Percentiles rank a stretch among this genome's conserved stretches.
These are phyloP conservation scores for Malbranchea cinnamomea DNA, from an alignment of 2,329 filamentous ascomycete species.

Conservation along the genomic window DNA sequence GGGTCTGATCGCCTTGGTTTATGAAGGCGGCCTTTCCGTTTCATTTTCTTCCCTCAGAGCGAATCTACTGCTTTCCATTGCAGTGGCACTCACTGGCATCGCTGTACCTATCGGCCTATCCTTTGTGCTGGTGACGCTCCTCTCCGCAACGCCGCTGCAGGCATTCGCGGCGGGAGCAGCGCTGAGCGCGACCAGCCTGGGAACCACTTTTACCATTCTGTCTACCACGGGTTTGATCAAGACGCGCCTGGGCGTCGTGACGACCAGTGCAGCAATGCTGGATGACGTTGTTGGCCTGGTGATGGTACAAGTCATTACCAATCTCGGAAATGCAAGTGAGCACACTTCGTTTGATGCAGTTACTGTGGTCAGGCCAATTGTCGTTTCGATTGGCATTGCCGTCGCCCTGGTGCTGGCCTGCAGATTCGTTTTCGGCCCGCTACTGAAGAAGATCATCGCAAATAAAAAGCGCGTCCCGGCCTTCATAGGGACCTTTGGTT, in stretches of 20 bases:
- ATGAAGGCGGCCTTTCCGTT: constrained; percentile 50
- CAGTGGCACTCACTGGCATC: constrained; percentile 53
- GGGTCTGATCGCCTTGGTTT: constrained; percentile 57
- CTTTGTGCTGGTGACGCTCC: constrained; percentile 40
- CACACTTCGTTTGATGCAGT: constrained; percentile 12
- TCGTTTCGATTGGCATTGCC: constrained; percentile 30
- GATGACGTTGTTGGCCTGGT: constrained; percentile 67
- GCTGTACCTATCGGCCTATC: constrained; percentile 48
- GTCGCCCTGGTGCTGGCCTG: constrained; percentile 17
- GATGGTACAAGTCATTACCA: constrained; percentile 61
- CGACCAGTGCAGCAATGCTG: constrained; percentile 63
- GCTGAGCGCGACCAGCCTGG: constrained; percentile 58
- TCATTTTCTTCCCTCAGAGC: constrained; percentile 39
- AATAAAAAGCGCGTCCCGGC: background rate
- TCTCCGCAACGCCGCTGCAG: constrained; percentile 40
- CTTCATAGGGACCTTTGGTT: background rate
- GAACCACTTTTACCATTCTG: constrained; percentile 53
- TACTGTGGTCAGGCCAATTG: constrained; percentile 36
- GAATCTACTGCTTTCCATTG: constrained; percentile 44
- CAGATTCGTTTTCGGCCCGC: constrained; percentile 11
- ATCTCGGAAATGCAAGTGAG: constrained; percentile 34
- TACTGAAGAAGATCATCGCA: constrained; percentile 1
- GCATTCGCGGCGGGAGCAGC: constrained; percentile 60
- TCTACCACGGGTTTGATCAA: constrained; percentile 43
- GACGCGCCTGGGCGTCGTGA: constrained; percentile 44